Base-by-base conservation (phyloP, 257 asterid species). In the Cordia subcordata region DNA sequence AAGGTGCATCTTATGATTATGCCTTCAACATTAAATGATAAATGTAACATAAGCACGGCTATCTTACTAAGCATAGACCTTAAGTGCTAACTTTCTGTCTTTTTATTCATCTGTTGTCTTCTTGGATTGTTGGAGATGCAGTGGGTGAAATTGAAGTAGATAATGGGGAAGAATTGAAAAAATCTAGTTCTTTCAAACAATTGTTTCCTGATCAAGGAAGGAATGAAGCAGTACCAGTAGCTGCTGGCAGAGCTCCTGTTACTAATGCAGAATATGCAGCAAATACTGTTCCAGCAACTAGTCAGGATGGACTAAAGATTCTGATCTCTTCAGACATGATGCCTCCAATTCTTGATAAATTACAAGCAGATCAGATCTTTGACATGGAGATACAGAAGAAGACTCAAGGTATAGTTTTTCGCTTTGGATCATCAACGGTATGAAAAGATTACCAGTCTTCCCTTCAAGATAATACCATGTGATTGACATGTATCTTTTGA, bases 241-340 rank as follows among this genome's bases (percentile, higher is more conserved):
- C 66, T 67, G 61, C 67, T 33, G 65, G 59, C 46, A 58, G 19
- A 50, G 62, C 71, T 69, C 76, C 71, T 52, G 72, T 65, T 58
- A 49, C 66, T 49, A 61, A 57, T 35, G 84, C 60, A 23, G 75
- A 65, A 21, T 42, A 60, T 65, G 53, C 65, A 37, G 69, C 69
- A 60, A 64, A 61, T 65, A 42, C 49, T 45, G 51, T 58, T 57
- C 60, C 74, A 49, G 60, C 66, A 60, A 21, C 80, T 47, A 70
- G 58, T 63, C 70, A 74, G 50, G 87, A 63, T 74, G 90, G 81
- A 54, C 40, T 70, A 35, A 77, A 69, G 70, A 16, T 78, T 62
- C 74, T 55, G 57, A 68, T 80, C 62, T 62, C 88, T 46, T 67
- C 86, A 19, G 49, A 55, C 44, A 62, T 64, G 22, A 84, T 60